phyloP scores from a whole-genome alignment of 2,329 filamentous ascomycete species.

The Monosporascus cannonballus region DNA sequence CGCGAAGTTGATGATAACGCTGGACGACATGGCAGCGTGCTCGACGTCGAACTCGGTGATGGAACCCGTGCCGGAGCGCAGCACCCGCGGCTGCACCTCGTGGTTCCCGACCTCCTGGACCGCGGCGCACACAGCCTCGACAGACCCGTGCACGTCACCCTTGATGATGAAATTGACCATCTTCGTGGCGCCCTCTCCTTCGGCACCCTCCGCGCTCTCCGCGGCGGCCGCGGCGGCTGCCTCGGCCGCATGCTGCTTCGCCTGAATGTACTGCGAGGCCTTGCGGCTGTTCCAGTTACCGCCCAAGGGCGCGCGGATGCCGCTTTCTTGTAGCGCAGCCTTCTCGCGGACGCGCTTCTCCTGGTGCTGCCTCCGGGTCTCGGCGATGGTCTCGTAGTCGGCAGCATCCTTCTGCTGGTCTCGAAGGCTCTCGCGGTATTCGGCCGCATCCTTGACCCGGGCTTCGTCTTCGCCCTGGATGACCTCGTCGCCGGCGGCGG shows the following conservation, averaged over 20 bases:
- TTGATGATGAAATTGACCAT: slow-evolving; percentile 80
- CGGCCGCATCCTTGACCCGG: slow-evolving; percentile 70
- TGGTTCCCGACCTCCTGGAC: slow-evolving; percentile 76
- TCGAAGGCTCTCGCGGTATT: slow-evolving; percentile 66
- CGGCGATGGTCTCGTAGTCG: slow-evolving; percentile 69
- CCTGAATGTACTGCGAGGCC: slow-evolving; percentile 5
- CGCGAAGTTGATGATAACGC: slow-evolving; percentile 84
- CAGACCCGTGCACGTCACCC: slow-evolving; percentile 88
- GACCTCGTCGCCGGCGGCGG: slow-evolving; percentile 79
- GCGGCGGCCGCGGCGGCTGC: slow-evolving; percentile 25
- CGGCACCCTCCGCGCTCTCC: slow-evolving; percentile 24
- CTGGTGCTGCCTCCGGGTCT: slow-evolving; percentile 48
- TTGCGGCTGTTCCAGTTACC: slow-evolving; percentile 19
- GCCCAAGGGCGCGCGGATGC: neutral
- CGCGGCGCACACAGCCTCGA: slow-evolving; percentile 78
- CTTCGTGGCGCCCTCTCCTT: slow-evolving; percentile 37
- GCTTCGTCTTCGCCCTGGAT: slow-evolving; percentile 76
- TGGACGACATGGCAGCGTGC: slow-evolving; percentile 71
- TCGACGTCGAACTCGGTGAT: slow-evolving; percentile 85
- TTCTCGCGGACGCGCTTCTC: slow-evolving; percentile 57
- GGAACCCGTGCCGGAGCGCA: slow-evolving; percentile 71
- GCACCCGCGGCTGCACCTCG: slow-evolving; percentile 71
- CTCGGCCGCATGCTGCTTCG: neutral
- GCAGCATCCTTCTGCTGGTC: slow-evolving; percentile 73
- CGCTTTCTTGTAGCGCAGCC: slow-evolving; percentile 31